Conservation (phyloP, 257 asterid species). For the Solanum bulbocastanum region DNA sequence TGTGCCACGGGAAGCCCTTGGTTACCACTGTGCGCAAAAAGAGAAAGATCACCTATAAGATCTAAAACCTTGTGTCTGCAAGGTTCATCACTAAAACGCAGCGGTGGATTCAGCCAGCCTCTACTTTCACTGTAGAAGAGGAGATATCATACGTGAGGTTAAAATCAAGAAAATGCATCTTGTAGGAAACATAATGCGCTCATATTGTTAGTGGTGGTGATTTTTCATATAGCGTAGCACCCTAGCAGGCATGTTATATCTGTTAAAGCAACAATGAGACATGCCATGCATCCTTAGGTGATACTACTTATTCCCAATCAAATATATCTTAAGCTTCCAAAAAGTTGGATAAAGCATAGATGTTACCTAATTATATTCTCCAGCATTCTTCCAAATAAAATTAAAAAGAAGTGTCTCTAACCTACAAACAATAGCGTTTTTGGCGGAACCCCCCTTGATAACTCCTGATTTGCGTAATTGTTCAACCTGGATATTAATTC, state of each 20-base stretch:
- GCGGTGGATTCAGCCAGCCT: constrained; percentile 95
- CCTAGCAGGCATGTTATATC: background rate
- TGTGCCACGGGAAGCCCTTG: constrained; percentile 88
- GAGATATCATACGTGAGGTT: background rate
- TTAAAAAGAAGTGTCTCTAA: constrained; percentile 12
- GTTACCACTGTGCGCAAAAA: constrained; percentile 70
- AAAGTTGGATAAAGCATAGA: background rate
- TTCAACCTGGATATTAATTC: constrained; percentile 50
- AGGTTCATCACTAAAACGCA: constrained; percentile 69
- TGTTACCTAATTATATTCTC: background rate
- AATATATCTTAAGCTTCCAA: background rate
- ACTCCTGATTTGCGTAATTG: constrained; percentile 61
- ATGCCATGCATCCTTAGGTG: background rate
- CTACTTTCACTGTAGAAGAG: constrained; percentile 33
- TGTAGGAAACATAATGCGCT: background rate
- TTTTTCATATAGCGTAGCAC: background rate
- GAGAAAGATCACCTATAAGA: constrained; percentile 92
- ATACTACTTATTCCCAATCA: background rate
- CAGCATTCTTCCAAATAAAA: background rate
- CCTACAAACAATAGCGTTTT: constrained; percentile 84
- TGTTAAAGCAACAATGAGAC: background rate
- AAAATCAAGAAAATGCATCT: background rate
- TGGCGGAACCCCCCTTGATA: constrained; percentile 70
- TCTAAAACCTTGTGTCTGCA: constrained; percentile 94
- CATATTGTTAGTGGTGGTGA: background rate